Conservation (phyloP, 139 green algal genomes). For the Chlorella vulgaris region DNA sequence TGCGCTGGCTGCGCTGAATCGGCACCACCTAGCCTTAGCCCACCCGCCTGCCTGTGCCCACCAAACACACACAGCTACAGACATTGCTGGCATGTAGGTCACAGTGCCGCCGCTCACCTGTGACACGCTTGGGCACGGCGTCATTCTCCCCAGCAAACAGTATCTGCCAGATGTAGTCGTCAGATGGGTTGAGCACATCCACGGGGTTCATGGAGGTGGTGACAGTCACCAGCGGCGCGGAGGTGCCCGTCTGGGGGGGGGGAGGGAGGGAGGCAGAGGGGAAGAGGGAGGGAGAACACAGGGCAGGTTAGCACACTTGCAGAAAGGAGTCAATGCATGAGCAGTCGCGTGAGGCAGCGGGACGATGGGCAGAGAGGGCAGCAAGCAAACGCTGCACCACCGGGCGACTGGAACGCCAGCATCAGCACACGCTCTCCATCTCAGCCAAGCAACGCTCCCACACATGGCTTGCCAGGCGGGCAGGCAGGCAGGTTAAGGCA, state of each 20-base stretch:
- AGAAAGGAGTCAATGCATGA: too few relatives aligned
- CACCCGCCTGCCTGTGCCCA: neutral
- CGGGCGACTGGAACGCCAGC: too few relatives aligned
- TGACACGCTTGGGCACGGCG: constrained; percentile 47
- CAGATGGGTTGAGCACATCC: constrained; percentile 42
- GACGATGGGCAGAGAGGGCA: too few relatives aligned
- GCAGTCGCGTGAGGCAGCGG: too few relatives aligned
- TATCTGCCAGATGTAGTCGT: constrained; percentile 56
- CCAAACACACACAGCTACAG: neutral
- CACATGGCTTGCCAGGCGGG: too few relatives aligned
- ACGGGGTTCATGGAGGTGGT: constrained; percentile 42
- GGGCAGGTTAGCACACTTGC: too few relatives aligned
- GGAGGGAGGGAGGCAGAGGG: neutral
- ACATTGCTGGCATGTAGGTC: neutral
- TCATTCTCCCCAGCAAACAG: constrained; percentile 57
- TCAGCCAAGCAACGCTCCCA: too few relatives aligned
- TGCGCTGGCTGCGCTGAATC: too few relatives aligned
- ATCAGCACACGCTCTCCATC: too few relatives aligned
- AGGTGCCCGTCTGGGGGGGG: neutral
- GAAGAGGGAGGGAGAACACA: neutral
- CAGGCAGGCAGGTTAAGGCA: neutral
- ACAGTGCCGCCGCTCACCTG: too few relatives aligned
- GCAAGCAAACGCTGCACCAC: too few relatives aligned
- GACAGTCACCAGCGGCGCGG: constrained; percentile 41
- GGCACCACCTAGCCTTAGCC: too few relatives aligned